Evolutionary conservation across 2,329 filamentous ascomycete genomes (phyloP), one percentile per base, ranked within the genome.

Genomic region (Alternaria viburni): DNA sequence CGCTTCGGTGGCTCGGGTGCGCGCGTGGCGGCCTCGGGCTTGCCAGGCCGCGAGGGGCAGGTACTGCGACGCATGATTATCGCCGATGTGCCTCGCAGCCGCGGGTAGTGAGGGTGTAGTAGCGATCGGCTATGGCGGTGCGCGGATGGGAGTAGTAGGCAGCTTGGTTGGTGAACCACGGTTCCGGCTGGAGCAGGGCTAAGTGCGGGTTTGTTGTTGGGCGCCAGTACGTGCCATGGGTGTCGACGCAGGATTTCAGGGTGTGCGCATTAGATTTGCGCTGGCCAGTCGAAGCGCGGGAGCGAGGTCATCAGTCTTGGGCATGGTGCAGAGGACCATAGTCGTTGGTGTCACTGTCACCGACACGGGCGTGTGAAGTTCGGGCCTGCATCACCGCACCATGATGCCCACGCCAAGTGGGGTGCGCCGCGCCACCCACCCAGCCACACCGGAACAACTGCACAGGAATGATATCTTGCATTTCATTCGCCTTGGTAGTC

Each of bases 1-100:
- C 83, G 80, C 67, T 67, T 67, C 32, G 77, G 76, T 59, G 66
- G 73, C 59, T 76, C 73, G 65, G 70, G 72, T 23, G 70, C 59
- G 62, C 72, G 73, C 69, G 70, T 57, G 59, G 71, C 68, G 56
- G 59, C 59, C 11, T 73, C 72, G 65, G 72, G 69, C 63, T 72
- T 71, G 30, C 59, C 30, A 54, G 71, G 66, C 70, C 77, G 75
- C 32, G 71, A 67, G 52, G 74, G 73, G 49, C 73, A 69, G 28
- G 71, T 69, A 69, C 74, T 74, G 63, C 73, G 74, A 60, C 77
- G 76, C 76, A 79, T 79, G 50, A 62, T 65, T 46, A 62, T 64
- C 46, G 67, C 41, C 41, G 62, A 54, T 50, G 51, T 57, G 63
- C 56, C 49, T 59, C 54, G 49, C 36, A 62, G 54, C 47, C 46